Evolutionary conservation across 495 filamentous ascomycete genomes (phyloP).

Genomic region (Penicillium bovifimosum): DNA sequence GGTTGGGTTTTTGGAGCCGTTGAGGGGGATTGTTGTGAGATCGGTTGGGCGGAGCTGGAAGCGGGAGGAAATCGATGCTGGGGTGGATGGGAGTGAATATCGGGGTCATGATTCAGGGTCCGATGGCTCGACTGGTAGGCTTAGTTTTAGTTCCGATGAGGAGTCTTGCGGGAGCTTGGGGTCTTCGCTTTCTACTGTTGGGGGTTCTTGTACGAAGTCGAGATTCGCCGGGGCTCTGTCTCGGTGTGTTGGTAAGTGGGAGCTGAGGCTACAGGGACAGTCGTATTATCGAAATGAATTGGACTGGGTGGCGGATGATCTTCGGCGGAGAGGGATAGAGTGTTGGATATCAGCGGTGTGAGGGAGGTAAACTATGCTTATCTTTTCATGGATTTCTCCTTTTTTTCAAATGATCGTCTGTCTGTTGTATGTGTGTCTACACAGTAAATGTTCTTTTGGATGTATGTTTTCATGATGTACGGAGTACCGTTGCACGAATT

Average conservation of each 20-base stretch:
- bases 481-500: too few relatives aligned
- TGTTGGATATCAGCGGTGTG: constrained; percentile 21
- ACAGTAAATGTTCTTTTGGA: not conserved
- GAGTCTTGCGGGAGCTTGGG: not conserved
- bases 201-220: not conserved
- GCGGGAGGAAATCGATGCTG: not conserved
- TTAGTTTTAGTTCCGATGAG: not conserved
- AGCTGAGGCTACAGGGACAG: constrained; percentile 33
- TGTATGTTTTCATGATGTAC: too few relatives aligned
- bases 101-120: not conserved
- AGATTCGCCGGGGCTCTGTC: not conserved
- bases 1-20: constrained; percentile 37
- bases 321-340: constrained; percentile 29
- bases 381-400: not conserved
- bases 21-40: constrained; percentile 24
- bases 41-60: not conserved
- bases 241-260: constrained; percentile 19
- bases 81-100: not conserved
- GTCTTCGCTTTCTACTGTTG: not conserved
- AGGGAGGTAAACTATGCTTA: constrained; percentile 1
- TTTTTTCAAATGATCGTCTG: not conserved
- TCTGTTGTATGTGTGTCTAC: too few relatives aligned
- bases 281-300: constrained; percentile 36
- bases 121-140: not conserved
- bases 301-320: constrained; percentile 24